A percentile compares a stretch with the other conserved stretches of the same genome.
Evolutionary conservation across 2,329 filamentous ascomycete species (phyloP).

Genomic region (Aureobasidium namibiae): DNA sequence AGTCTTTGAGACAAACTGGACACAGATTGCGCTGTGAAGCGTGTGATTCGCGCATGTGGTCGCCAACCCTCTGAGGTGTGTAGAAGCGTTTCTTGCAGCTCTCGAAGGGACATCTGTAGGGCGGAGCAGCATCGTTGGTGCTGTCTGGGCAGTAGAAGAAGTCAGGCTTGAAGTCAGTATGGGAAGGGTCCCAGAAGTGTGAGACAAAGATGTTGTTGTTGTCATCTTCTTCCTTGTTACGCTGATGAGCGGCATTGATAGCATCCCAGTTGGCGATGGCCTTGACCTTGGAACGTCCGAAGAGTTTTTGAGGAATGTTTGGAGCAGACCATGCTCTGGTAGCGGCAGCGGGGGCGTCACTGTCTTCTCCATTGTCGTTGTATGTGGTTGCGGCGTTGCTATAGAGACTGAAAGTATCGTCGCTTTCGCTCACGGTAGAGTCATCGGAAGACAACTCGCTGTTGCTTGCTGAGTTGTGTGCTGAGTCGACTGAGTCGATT

Average conservation of each 20-base stretch:
- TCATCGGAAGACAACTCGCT: background rate
- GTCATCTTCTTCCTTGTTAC: slow-evolving; percentile 11
- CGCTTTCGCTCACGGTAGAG: background rate
- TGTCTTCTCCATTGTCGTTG: background rate
- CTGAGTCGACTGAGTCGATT: background rate
- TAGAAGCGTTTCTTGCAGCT: slow-evolving; percentile 36
- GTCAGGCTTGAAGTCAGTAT: slow-evolving; percentile 39
- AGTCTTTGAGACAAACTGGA: slow-evolving; percentile 33
- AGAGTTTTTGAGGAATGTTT: slow-evolving; percentile 21
- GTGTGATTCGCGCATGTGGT: slow-evolving; percentile 31
- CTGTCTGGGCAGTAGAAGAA: slow-evolving; percentile 30
- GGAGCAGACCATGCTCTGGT: slow-evolving; percentile 14
- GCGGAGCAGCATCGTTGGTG: slow-evolving; percentile 17
- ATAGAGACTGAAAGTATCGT: background rate
- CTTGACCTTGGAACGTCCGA: slow-evolving; percentile 25
- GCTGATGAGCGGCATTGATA: background rate
- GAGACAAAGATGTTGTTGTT: slow-evolving; percentile 30
- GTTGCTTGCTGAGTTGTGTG: too few relatives aligned
- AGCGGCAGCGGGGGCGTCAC: background rate
- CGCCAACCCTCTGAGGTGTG: slow-evolving; percentile 24
- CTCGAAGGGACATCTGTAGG: slow-evolving; percentile 47
- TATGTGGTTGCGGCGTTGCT: background rate
- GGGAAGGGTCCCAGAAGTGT: slow-evolving; percentile 42
- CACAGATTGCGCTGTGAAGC: slow-evolving; percentile 29
- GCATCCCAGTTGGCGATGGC: slow-evolving; percentile 24